Conservation (phyloP, 768 basidiomycete species). For the Phaffia tasmanica region DNA sequence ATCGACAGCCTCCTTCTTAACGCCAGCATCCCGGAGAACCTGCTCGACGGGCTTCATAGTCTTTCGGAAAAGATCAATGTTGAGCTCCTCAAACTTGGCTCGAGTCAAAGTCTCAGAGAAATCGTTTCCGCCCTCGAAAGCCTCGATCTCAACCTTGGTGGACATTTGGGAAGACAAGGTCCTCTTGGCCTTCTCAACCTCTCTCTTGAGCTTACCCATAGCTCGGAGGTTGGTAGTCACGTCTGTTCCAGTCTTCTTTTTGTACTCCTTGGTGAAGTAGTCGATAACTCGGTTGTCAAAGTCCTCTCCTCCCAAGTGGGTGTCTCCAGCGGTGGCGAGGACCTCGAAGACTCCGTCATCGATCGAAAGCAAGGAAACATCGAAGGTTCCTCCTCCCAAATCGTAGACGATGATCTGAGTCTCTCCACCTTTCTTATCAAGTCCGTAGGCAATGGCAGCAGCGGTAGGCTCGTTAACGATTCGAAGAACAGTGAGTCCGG, state of each 20-base stretch:
- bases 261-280: conserved; percentile 77
- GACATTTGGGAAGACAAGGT: conserved; percentile 81
- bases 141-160: conserved; percentile 87
- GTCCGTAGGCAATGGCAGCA: conserved; percentile 94
- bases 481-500: conserved; percentile 86
- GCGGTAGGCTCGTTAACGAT: conserved; percentile 98
- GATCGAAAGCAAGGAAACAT: conserved; percentile 90
- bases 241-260: conserved; percentile 82
- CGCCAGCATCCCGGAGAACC: conserved; percentile 91
- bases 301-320: conserved; percentile 90
- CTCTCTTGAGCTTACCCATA: conserved; percentile 81
- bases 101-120: conserved; percentile 93
- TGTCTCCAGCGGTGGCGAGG: conserved; percentile 83
- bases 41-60: conserved; percentile 99
- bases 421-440: conserved; percentile 86
- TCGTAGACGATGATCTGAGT: conserved; percentile 96
- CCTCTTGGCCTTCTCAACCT: conserved; percentile 91
- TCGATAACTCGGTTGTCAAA: conserved; percentile 90
- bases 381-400: conserved; percentile 96
- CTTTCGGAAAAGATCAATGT: conserved; percentile 98
- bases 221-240: conserved; percentile 67
- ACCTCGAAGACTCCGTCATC: conserved; percentile 85
- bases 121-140: conserved; percentile 91
- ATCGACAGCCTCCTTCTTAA: conserved; percentile 94
- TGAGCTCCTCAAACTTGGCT: conserved; percentile 97